phyloP scores from a whole-genome alignment of 2,329 filamentous ascomycete genomes.

The Cytospora piceicola region DNA sequence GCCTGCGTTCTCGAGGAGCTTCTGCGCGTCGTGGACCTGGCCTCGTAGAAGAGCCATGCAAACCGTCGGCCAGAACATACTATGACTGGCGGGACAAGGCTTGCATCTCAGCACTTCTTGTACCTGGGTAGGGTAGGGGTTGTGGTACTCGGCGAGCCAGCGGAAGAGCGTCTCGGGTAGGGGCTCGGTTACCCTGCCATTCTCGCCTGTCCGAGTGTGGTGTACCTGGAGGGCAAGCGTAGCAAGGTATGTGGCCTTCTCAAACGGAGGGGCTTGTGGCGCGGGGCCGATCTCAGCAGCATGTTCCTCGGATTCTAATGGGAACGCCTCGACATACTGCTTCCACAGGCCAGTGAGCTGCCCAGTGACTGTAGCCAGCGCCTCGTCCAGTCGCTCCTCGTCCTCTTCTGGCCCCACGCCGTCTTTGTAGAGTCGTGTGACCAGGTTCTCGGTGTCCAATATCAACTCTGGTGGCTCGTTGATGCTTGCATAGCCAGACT shows the following conservation, averaged over 20 bases:
- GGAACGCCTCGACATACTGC: conserved; percentile 53
- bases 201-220: conserved; percentile 59
- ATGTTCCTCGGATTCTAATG: conserved; percentile 56
- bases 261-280: conserved; percentile 63
- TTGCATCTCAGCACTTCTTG: conserved; percentile 64
- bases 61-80: conserved; percentile 84
- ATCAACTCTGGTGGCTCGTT: conserved; percentile 74
- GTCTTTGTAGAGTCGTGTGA: conserved; percentile 67
- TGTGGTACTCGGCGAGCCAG: conserved; percentile 80
- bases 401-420: conserved; percentile 61
- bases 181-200: conserved; percentile 48
- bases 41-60: conserved; percentile 76
- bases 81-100: conserved; percentile 76
- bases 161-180: conserved; percentile 79
- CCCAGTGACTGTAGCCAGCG: conserved; percentile 57
- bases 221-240: conserved; percentile 78
- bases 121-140: conserved; percentile 70
- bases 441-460: conserved; percentile 72
- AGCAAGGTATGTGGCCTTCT: conserved; percentile 80
- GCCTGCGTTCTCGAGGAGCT: conserved; percentile 72
- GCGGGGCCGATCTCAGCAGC: conserved; percentile 68
- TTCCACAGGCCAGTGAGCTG: conserved; percentile 61
- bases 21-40: conserved; percentile 67
- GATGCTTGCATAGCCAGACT: conserved; percentile 62
- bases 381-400: conserved; percentile 58